Base-by-base conservation (phyloP, 306 rosid genomes). In the Vicia sativa region DNA sequence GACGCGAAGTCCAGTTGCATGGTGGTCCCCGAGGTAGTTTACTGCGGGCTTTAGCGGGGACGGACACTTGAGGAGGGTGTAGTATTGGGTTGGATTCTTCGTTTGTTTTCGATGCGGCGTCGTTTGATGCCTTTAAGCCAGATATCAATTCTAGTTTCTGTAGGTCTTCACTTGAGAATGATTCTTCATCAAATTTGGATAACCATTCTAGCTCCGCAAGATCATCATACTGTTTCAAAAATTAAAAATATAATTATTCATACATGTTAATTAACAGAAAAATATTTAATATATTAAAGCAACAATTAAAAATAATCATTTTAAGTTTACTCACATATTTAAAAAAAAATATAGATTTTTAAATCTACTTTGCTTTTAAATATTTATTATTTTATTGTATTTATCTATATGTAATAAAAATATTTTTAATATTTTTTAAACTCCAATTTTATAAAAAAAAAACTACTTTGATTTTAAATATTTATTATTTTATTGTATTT, bases 121-220 rank as follows among this genome's bases (percentile, higher is more conserved):
- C 81, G 42, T 81, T 55, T 69, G 61, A 71, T 11, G 78, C 81
- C 68, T 77, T 88, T 50, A 85, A 63, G 2, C 96, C 95, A 0
- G 99, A 82, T 52, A 90, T 90, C 18, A 93, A 79, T 63, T 89
- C 89, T 63, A 93, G 83, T 77, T 81, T 85, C 73, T 88, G 86
- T 63, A 86, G 35, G 74, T 93, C 99, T 73, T 93, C 95, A 56
- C 81, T 83, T 11, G 99, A 88, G 56, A 93, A 88, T 5, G 97
- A 88, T 26, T 93, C 99, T 71, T 93, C 99, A 15, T 67, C 88
- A 41, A 90, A 79, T 81, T 87, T 93, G 0, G 97, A 86, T 7
- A 93, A 74, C 98, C 97, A 93, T 78, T 93, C 99, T 55, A 93
- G 84, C 77, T 88, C 97, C 12, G 96, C 97, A 53, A 86, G 61